phyloP scores from a whole-genome alignment of 2,329 filamentous ascomycete species.

The Curvularia eragrostidis region DNA sequence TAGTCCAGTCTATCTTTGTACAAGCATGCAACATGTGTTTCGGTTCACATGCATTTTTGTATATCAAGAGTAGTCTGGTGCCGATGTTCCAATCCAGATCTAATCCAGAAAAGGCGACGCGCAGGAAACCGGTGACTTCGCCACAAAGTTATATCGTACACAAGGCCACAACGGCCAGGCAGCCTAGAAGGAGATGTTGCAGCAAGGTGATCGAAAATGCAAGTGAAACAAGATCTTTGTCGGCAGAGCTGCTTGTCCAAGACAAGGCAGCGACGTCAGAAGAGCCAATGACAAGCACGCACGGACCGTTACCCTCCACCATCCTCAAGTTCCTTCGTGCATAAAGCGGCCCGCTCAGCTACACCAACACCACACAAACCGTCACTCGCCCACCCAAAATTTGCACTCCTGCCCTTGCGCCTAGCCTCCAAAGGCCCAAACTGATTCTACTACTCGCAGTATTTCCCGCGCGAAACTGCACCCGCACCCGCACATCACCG shows the following conservation, averaged over 20 bases:
- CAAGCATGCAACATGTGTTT: neutral
- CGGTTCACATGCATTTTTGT: neutral
- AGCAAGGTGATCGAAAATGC: neutral
- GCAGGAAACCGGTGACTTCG: neutral
- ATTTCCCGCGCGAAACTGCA: slow-evolving; percentile 19
- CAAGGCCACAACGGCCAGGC: neutral
- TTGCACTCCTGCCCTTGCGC: slow-evolving; percentile 25
- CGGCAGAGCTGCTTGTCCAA: slow-evolving; percentile 2
- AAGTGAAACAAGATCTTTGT: neutral
- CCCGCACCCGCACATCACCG: slow-evolving; percentile 14
- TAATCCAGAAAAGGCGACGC: slow-evolving; percentile 1
- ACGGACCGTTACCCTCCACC: slow-evolving; percentile 30
- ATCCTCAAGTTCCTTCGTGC: slow-evolving; percentile 35
- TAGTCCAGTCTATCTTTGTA: neutral
- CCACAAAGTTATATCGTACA: neutral
- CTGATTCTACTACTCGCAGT: slow-evolving; percentile 15
- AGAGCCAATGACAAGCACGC: slow-evolving; percentile 31
- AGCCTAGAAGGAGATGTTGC: neutral
- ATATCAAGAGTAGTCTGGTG: neutral
- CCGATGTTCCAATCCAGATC: neutral
- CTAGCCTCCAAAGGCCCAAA: slow-evolving; percentile 16
- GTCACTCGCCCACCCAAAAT: slow-evolving; percentile 30
- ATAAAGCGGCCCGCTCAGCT: slow-evolving; percentile 40
- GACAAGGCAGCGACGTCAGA: slow-evolving; percentile 26
- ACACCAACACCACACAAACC: slow-evolving; percentile 35